Evolutionary conservation across 2,329 filamentous ascomycete species (phyloP).

Genomic region (Aspergillus fructus): DNA sequence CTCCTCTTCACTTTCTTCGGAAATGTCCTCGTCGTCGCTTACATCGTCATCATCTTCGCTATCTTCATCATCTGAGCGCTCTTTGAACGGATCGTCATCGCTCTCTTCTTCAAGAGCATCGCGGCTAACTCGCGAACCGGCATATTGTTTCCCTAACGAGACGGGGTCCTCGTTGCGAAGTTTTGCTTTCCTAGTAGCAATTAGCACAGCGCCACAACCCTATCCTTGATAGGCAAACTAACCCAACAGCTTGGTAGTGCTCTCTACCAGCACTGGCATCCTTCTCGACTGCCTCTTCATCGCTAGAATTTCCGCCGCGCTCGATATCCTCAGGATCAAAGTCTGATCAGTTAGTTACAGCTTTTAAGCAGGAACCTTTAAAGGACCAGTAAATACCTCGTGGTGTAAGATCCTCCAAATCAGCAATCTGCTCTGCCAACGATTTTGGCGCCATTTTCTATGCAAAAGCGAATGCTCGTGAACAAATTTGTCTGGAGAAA

Average conservation of each 20-base stretch:
- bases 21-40: slow-evolving; percentile 17
- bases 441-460: slow-evolving; percentile 49
- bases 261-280: slow-evolving; percentile 66
- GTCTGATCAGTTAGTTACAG: slow-evolving; percentile 51
- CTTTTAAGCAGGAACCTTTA: background rate
- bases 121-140: slow-evolving; percentile 72
- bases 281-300: slow-evolving; percentile 52
- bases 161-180: slow-evolving; percentile 70
- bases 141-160: slow-evolving; percentile 74
- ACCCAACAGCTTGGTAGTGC: slow-evolving; percentile 80
- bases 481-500: background rate
- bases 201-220: slow-evolving; percentile 9
- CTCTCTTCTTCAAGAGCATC: slow-evolving; percentile 61
- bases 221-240: slow-evolving; percentile 23
- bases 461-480: background rate
- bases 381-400: slow-evolving; percentile 55
- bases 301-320: slow-evolving; percentile 56
- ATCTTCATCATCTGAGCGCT: slow-evolving; percentile 37
- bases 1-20: slow-evolving; percentile 18
- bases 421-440: slow-evolving; percentile 60
- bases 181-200: slow-evolving; percentile 67
- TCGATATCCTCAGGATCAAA: slow-evolving; percentile 74
- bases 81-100: slow-evolving; percentile 48
- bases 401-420: slow-evolving; percentile 60
- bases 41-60: slow-evolving; percentile 31